Evolutionary conservation across 805 yeast species (phyloP).

Genomic region (Starmerella kuoi): DNA sequence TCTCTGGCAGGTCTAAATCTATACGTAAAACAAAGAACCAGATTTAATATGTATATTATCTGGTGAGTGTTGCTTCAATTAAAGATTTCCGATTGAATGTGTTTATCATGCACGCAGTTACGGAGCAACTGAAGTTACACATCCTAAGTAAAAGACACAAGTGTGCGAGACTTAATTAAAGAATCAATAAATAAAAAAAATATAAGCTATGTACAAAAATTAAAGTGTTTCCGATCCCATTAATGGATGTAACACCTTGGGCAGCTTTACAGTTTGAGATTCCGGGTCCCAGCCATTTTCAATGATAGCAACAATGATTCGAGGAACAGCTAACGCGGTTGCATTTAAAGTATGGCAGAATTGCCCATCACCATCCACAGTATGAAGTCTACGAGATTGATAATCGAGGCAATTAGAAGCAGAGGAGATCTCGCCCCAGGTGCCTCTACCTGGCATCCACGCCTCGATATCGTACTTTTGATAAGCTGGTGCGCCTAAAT

Average conservation of each 20-base stretch:
- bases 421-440: slow-evolving; percentile 87
- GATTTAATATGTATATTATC: too few relatives aligned
- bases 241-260: slow-evolving; percentile 16
- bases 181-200: too few relatives aligned
- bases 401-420: slow-evolving; percentile 86
- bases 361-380: slow-evolving; percentile 31
- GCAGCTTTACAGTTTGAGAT: slow-evolving; percentile 15
- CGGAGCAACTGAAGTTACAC: too few relatives aligned
- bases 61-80: too few relatives aligned
- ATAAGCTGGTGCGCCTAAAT: slow-evolving; percentile 86
- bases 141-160: too few relatives aligned
- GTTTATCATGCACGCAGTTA: too few relatives aligned
- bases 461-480: slow-evolving; percentile 90
- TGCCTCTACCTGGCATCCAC: slow-evolving; percentile 94
- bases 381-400: slow-evolving; percentile 73
- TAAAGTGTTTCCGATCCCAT: too few relatives aligned
- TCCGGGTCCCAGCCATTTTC: slow-evolving; percentile 53
- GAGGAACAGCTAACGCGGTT: slow-evolving; percentile 89
- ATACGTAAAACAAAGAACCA: too few relatives aligned
- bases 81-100: too few relatives aligned
- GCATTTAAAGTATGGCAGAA: slow-evolving; percentile 83
- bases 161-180: too few relatives aligned
- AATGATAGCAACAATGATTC: slow-evolving; percentile 77
- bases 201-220: too few relatives aligned
- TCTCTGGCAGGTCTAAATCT: too few relatives aligned